phyloP scores from a whole-genome alignment of 768 basidiomycete genomes.

The Scleroderma bovista region DNA sequence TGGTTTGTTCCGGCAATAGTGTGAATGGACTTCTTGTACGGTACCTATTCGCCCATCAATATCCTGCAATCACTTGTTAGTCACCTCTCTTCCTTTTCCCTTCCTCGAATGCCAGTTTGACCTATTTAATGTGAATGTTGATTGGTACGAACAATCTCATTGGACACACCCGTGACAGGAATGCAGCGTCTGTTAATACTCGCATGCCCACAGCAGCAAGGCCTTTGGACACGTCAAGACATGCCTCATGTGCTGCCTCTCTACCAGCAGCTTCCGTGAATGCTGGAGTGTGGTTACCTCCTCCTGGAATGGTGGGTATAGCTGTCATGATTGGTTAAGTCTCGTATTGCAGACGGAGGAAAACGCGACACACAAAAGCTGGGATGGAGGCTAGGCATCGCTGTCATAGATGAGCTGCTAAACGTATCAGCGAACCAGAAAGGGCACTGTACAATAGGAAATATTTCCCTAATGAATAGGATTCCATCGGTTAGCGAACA shows the following conservation, averaged over 20 bases:
- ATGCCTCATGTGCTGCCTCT: constrained; percentile 56
- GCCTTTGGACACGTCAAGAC: constrained; percentile 62
- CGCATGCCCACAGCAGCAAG: constrained; percentile 67
- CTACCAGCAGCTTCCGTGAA: constrained; percentile 65
- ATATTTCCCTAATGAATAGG: constrained; percentile 49
- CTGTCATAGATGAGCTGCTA: constrained; percentile 15
- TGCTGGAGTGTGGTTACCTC: constrained; percentile 72
- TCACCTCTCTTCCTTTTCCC: constrained; percentile 24
- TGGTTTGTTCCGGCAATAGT: too few relatives aligned
- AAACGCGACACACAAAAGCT: constrained; percentile 41
- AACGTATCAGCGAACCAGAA: background rate
- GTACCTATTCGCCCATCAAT: too few relatives aligned
- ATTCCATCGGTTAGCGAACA: background rate
- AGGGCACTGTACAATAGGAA: constrained; percentile 50
- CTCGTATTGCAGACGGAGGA: background rate
- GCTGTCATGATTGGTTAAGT: constrained; percentile 34
- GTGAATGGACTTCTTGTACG: too few relatives aligned
- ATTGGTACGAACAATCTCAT: background rate
- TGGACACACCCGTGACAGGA: constrained; percentile 48
- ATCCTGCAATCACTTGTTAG: too few relatives aligned
- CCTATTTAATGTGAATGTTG: constrained; percentile 27
- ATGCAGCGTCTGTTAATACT: constrained; percentile 61
- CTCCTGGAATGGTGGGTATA: constrained; percentile 65
- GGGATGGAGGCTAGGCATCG: constrained; percentile 67
- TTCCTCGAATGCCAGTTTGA: constrained; percentile 44